Percentiles rank a stretch among this genome's conserved stretches.
Conservation (phyloP, 352 stramenopile species). For the Pythium apleroticum region DNA sequence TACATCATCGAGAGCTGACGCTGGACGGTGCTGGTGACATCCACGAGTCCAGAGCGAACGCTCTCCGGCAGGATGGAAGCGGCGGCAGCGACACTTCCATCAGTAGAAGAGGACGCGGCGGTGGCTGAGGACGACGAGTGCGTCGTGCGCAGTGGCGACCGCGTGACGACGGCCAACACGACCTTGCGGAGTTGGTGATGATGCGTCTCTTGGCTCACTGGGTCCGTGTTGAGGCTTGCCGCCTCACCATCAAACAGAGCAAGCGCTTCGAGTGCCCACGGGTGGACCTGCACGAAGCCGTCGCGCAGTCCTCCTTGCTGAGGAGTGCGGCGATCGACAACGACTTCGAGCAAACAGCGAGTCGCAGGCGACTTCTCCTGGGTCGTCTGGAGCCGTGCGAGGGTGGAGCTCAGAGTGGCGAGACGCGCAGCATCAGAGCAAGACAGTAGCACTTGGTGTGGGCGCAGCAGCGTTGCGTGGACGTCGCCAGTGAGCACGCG, state of each 20-base stretch:
- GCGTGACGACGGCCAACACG: conserved; percentile 17
- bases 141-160: conserved; percentile 20
- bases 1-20: conserved; percentile 39
- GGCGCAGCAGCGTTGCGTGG: conserved; percentile 34
- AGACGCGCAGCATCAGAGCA: conserved; percentile 30
- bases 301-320: conserved; percentile 20
- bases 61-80: conserved; percentile 37
- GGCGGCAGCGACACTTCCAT: neutral
- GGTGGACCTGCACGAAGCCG: conserved; percentile 41
- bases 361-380: neutral
- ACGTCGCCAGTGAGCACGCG: conserved; percentile 27
- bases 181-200: neutral
- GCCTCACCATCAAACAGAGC: conserved; percentile 17
- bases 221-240: neutral
- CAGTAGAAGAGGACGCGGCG: neutral
- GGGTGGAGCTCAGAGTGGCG: conserved; percentile 5
- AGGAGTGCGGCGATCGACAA: conserved; percentile 30
- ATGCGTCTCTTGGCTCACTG: neutral
- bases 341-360: conserved; percentile 35
- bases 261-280: conserved; percentile 50
- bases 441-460: conserved; percentile 51
- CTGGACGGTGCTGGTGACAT: conserved; percentile 30
- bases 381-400: conserved; percentile 27
- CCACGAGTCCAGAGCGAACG: conserved; percentile 35
- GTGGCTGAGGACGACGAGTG: conserved; percentile 22